Base-by-base conservation (phyloP, 1,139 yeast species). In the Groenewaldozyma sp. region DNA sequence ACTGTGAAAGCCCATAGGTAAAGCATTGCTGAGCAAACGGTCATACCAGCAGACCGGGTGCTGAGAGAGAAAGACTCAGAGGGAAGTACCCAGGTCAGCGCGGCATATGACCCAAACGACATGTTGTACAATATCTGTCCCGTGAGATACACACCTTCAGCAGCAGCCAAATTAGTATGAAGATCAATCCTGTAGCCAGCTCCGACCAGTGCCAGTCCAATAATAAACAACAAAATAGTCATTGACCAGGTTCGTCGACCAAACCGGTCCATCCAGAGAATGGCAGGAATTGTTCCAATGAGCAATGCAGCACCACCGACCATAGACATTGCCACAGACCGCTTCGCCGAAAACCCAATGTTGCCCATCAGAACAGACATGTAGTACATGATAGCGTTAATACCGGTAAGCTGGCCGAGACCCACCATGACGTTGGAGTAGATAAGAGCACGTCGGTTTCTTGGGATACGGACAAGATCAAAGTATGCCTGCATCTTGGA, bases 321-420 rank as follows among this genome's bases (percentile, higher is more conserved):
- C 43, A 41, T 46, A 31, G 45, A 58, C 62, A 47, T 54, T 44
- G 41, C 53, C 31, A 45, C 50, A 10, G 51, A 38, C 16, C 51
- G 36, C 33, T 76, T 71, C 41, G 79, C 74, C 42, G 66, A 37
- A 45, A 71, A 61, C 11, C 73, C 67, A 36, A 54, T 60, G 52
- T 69, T 64, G 47, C 61, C 59, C 67, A 78, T 78, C 63, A 78
- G 74, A 26, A 79, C 70, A n/a, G 83, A 75, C 60, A 82, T 82
- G 50, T 54, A 58, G 48, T 57, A 58, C 48, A 57, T 47, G 33
- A 58, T 45, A 11, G 60, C 62, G 39, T 59, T 59, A 37, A 58
- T 52, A 45, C 63, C 63, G 4, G 61, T 56, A 49, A 58, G 49
- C 44, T 58, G 62, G 42, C 81, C 81, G 52, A 76, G 72, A 44